Evolutionary conservation across 1,284 basidiomycete genomes (phyloP).

Genomic region (Vanrija humicola): DNA sequence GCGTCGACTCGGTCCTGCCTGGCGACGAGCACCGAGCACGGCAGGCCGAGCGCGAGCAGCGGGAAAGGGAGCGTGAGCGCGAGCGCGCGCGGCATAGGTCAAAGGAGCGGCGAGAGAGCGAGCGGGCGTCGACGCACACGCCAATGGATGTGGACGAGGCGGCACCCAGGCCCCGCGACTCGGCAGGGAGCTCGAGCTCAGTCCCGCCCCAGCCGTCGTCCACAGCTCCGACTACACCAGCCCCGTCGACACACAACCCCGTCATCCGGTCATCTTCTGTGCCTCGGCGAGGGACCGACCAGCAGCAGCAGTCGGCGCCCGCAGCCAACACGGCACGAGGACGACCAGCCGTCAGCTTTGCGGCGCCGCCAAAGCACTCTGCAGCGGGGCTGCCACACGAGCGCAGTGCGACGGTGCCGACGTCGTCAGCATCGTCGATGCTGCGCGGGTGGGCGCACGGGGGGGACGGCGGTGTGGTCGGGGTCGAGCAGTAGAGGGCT

Average conservation of each 20-base stretch:
- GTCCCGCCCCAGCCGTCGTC: neutral
- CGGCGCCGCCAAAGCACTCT: neutral
- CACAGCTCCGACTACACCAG: neutral
- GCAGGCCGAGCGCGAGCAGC: conserved; percentile 6
- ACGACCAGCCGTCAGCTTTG: conserved; percentile 4
- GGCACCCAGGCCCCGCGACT: neutral
- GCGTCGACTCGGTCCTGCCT: neutral
- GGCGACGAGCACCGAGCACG: conserved; percentile 1
- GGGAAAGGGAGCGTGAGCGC: neutral
- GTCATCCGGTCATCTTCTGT: neutral
- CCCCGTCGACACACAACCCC: neutral
- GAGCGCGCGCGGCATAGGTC: neutral
- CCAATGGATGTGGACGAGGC: neutral
- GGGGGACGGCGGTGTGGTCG: neutral
- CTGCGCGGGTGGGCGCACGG: neutral
- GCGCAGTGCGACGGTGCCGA: neutral
- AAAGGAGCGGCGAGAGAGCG: neutral
- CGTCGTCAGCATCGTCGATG: neutral
- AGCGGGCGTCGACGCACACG: neutral
- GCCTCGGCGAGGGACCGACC: neutral
- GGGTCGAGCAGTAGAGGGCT: neutral
- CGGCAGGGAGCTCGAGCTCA: neutral
- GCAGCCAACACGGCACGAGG: neutral
- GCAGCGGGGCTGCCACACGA: neutral
- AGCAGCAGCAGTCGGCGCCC: neutral